Conservation (phyloP, 768 basidiomycete species). For the Sarcodon aspratus region DNA sequence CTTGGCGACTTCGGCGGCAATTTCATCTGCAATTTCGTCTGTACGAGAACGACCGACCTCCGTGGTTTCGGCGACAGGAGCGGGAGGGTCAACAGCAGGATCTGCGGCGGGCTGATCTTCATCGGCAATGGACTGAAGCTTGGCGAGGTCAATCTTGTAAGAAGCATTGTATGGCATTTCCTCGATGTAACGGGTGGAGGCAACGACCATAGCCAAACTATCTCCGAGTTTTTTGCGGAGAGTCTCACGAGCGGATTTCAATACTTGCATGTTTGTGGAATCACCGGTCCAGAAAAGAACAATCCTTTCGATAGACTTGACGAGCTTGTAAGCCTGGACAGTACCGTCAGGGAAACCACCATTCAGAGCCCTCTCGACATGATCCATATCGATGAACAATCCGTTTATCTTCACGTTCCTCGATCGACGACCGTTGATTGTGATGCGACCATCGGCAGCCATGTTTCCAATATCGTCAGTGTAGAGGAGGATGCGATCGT, state of each 20-base stretch:
- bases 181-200: conserved; percentile 13
- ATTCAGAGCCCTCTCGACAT: conserved; percentile 15
- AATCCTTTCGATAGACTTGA: conserved; percentile 18
- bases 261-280: conserved; percentile 9
- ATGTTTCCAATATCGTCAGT: conserved; percentile 18
- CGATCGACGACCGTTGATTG: conserved; percentile 16
- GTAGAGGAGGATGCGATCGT: conserved; percentile 14
- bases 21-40: conserved; percentile 17
- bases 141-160: conserved; percentile 18
- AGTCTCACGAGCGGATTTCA: conserved; percentile 14
- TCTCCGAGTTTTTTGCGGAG: conserved; percentile 10
- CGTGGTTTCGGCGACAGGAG: conserved; percentile 15
- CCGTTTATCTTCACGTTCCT: conserved; percentile 20
- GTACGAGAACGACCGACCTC: conserved; percentile 6
- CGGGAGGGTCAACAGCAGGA: conserved; percentile 7
- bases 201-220: conserved; percentile 13
- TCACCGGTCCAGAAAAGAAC: conserved; percentile 13
- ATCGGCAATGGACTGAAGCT: conserved; percentile 15
- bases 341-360: conserved; percentile 12
- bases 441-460: conserved; percentile 16
- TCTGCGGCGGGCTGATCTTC: conserved; percentile 7
- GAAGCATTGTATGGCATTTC: conserved; percentile 20
- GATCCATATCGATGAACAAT: conserved; percentile 17
- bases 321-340: conserved; percentile 15
- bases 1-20: conserved; percentile 20